Evolutionary conservation across 257 asterid species (phyloP), one percentile per base, ranked within the genome.

Genomic region (Solanum clarkiae): DNA sequence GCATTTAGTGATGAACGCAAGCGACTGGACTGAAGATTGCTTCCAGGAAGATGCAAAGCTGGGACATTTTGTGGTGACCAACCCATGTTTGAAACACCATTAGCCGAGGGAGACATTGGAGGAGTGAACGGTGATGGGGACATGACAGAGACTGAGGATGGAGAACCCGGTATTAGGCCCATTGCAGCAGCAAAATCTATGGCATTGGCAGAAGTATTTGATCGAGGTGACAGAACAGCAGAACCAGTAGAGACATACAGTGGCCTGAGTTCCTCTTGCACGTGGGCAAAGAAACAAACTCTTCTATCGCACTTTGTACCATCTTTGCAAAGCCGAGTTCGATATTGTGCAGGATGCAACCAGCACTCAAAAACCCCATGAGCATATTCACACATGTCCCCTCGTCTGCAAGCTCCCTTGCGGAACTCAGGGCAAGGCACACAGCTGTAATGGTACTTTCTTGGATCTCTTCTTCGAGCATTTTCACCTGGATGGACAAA

Each of bases 61-160:
- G 98, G 97, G 65, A 93, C 94, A 81, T 93, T 93, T 36, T 91
- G 96, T 80, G 85, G 95, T 55, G 89, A 72, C 98, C 98, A 93
- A 8, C 94, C 93, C 40, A 86, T 45, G 85, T 88, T 92, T 17
- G 98, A 77, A 82, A 90, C 84, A 74, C 93, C 92, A 63, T 88
- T 92, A 11, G 90, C 82, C 5, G 94, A 90, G 17, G 98, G 97
- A n/a, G 98, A 93, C 92, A 95, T 88, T 51, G 98, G 97, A 5
- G 97, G 95, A 18, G 97, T 92, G 88, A 90, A 93, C 1, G 93
- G 91, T 6, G 93, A 89, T 4, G 93, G 94, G 6, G 96, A 85
- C 92, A 90, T 89, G 70, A 88, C 85, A 18, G 90, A 84, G 80
- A 88, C 89, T 4, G 97, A 89, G 87, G 92, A 92, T 14, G 97